Percentiles rank a stretch among this genome's conserved stretches.
Evolutionary conservation across 192 early-diverging fungal genomes (phyloP).

Genomic region (Gaertneriomyces semiglobifer): DNA sequence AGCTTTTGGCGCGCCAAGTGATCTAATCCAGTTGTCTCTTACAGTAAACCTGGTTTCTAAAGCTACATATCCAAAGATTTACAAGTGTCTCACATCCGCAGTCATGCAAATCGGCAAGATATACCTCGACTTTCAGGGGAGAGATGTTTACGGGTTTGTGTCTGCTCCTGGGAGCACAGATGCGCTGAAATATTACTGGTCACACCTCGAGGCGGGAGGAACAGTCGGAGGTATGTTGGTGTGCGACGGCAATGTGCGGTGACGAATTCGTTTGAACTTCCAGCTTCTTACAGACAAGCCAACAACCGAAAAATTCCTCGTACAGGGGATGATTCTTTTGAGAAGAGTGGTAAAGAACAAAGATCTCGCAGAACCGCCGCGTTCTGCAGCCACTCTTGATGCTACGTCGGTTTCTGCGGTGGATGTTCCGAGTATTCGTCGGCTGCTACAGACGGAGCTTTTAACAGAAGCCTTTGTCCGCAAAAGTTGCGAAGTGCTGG

Average conservation of each 20-base stretch:
- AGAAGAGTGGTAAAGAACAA: constrained; percentile 63
- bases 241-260: neutral
- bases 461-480: constrained; percentile 68
- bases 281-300: constrained; percentile 15
- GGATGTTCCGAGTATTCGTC: constrained; percentile 37
- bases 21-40: neutral
- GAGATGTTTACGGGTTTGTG: constrained; percentile 64
- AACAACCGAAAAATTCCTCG: constrained; percentile 55
- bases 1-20: constrained; percentile 14
- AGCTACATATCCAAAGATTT: too few relatives aligned
- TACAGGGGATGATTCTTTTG: constrained; percentile 72
- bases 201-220: constrained; percentile 41
- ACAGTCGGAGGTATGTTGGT: neutral
- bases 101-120: constrained; percentile 71
- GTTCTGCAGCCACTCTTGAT: too few relatives aligned
- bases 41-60: too few relatives aligned
- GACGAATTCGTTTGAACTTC: neutral
- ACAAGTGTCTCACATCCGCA: constrained; percentile 35
- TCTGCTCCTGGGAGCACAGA: constrained; percentile 55
- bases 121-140: constrained; percentile 68
- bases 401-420: too few relatives aligned
- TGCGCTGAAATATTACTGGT: constrained; percentile 76
- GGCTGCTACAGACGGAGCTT: constrained; percentile 59
- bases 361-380: constrained; percentile 5
- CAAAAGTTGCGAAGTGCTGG: constrained; percentile 64